Conservation (phyloP, 2,329 filamentous ascomycete genomes). For the Aaosphaeria arxii region DNA sequence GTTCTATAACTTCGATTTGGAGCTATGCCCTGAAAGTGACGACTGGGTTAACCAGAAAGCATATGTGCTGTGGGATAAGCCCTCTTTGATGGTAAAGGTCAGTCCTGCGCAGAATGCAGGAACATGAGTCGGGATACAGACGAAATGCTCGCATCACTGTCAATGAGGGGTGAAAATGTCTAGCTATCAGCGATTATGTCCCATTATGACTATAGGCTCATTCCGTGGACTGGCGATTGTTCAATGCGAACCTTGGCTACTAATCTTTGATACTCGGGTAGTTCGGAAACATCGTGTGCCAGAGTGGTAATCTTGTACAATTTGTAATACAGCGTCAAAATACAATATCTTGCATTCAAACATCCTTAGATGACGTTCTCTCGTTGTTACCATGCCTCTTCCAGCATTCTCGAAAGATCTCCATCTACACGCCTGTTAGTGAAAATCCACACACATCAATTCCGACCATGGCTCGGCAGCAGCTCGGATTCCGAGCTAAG, state of each 20-base stretch:
- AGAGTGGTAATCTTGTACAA: too few relatives aligned
- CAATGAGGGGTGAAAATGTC: too few relatives aligned
- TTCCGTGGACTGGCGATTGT: too few relatives aligned
- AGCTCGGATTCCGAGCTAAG: constrained; percentile 18
- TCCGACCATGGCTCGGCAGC: constrained; percentile 14
- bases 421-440: constrained; percentile 63
- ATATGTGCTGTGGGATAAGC: constrained; percentile 39
- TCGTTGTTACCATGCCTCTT: constrained; percentile 83
- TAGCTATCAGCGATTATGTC: too few relatives aligned
- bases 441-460: background rate
- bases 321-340: too few relatives aligned
- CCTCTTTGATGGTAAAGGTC: constrained; percentile 29
- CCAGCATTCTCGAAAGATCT: constrained; percentile 86
- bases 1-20: constrained; percentile 38
- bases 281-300: too few relatives aligned
- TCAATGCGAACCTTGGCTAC: too few relatives aligned
- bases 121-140: background rate
- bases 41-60: constrained; percentile 30
- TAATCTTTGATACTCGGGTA: too few relatives aligned
- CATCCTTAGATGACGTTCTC: constrained; percentile 75
- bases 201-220: too few relatives aligned
- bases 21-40: constrained; percentile 30
- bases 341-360: constrained; percentile 28
- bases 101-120: constrained; percentile 5
- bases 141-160: background rate